A percentile compares a stretch with the other conserved stretches of the same genome.
Conservation (phyloP, 192 early-diverging fungal genomes). For the Coemansia sp. region DNA sequence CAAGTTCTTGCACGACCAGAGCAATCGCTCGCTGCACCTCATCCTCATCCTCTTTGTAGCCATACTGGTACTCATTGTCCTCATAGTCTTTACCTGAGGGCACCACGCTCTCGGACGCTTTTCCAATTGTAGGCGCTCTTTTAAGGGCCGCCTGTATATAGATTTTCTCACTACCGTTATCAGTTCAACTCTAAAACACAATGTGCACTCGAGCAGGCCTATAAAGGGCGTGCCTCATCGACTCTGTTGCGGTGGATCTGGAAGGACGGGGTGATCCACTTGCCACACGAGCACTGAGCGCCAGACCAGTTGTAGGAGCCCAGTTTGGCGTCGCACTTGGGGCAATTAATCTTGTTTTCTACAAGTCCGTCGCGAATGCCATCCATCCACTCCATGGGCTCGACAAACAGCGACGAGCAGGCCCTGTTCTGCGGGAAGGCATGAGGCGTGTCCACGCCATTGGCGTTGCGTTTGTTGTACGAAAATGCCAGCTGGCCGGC, state of each 20-base stretch:
- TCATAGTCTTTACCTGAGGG: slow-evolving; percentile 47
- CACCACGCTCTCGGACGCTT: background rate
- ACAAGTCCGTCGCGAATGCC: slow-evolving; percentile 56
- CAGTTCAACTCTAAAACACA: background rate
- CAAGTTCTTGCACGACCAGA: slow-evolving; percentile 47
- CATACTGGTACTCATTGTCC: slow-evolving; percentile 45
- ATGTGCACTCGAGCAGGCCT: background rate
- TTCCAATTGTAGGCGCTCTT: background rate
- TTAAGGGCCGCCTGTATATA: slow-evolving; percentile 4
- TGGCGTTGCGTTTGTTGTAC: slow-evolving; percentile 66
- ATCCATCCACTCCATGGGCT: slow-evolving; percentile 84
- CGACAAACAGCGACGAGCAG: slow-evolving; percentile 79
- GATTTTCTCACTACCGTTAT: background rate
- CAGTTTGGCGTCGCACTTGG: slow-evolving; percentile 76
- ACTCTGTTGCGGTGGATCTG: slow-evolving; percentile 73
- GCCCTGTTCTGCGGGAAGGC: slow-evolving; percentile 49
- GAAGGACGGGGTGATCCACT: slow-evolving; percentile 79
- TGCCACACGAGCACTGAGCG: slow-evolving; percentile 74
- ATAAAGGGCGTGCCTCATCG: slow-evolving; percentile 55
- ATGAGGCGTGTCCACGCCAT: slow-evolving; percentile 45
- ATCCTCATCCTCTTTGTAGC: slow-evolving; percentile 41
- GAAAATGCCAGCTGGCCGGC: slow-evolving; percentile 70
- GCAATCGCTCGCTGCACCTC: slow-evolving; percentile 42
- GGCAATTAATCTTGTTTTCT: slow-evolving; percentile 71
- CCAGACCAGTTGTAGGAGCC: slow-evolving; percentile 79